phyloP scores from a whole-genome alignment of 805 yeast genomes.

The Jamesozyma spencerorum region DNA sequence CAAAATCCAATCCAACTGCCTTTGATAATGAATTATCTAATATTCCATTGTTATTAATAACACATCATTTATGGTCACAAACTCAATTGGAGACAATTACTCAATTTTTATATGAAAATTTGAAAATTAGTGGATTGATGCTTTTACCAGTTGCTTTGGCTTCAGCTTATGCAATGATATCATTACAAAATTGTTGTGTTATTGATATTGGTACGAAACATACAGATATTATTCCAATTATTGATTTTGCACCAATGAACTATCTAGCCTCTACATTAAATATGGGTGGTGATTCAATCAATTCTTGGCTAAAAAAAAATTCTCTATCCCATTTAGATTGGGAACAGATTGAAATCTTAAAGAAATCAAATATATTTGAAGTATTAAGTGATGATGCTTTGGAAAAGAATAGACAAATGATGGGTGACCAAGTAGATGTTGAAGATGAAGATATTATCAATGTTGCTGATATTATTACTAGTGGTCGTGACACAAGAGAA shows the following conservation, averaged over 20 bases:
- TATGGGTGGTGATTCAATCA: slow-evolving; percentile 60
- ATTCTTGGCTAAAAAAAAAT: slow-evolving; percentile 37
- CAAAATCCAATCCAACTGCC: slow-evolving; percentile 18
- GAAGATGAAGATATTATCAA: slow-evolving; percentile 72
- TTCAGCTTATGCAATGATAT: slow-evolving; percentile 64
- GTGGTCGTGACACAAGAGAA: slow-evolving; percentile 59
- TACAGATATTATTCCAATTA: slow-evolving; percentile 71
- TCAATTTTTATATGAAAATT: slow-evolving; percentile 62
- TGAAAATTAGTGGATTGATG: slow-evolving; percentile 65
- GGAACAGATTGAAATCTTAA: slow-evolving; percentile 63
- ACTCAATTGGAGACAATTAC: slow-evolving; percentile 59
- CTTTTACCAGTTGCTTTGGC: slow-evolving; percentile 61
- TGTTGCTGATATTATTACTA: slow-evolving; percentile 81
- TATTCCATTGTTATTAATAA: slow-evolving; percentile 61
- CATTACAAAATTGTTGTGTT: slow-evolving; percentile 55
- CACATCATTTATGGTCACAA: slow-evolving; percentile 64
- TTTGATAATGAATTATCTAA: slow-evolving; percentile 30
- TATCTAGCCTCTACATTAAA: slow-evolving; percentile 43
- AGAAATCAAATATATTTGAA: slow-evolving; percentile 68
- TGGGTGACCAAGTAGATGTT: slow-evolving; percentile 12
- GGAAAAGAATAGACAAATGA: slow-evolving; percentile 33
- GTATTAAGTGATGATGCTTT: slow-evolving; percentile 62
- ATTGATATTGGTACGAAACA: slow-evolving; percentile 72
- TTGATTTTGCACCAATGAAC: slow-evolving; percentile 56
- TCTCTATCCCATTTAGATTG: slow-evolving; percentile 49